These are phyloP conservation scores for Candida sanyaensis DNA, from an alignment of 1,139 yeast genomes.

Conservation along the genomic window DNA sequence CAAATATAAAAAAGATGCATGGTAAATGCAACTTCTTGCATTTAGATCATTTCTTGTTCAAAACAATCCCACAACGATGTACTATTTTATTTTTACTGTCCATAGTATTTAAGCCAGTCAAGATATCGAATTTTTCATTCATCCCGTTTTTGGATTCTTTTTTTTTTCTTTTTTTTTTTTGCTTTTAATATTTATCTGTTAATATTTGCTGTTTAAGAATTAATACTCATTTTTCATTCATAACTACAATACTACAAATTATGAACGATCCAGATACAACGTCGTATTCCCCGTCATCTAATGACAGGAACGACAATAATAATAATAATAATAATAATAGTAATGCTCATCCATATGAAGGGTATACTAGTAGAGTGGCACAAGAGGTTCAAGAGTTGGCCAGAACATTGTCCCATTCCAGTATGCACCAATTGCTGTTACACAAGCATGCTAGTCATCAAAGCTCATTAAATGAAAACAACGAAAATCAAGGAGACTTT, in stretches of 20 bases:
- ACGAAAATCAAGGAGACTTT: background rate
- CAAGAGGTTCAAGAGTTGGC: slow-evolving; percentile 7
- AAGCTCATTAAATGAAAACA: slow-evolving; percentile 45
- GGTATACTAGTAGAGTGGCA: slow-evolving; percentile 4
- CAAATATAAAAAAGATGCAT: no score
- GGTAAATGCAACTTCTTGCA: no score
- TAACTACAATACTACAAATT: background rate
- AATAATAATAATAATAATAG: background rate
- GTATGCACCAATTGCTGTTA: background rate
- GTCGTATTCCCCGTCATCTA: background rate
- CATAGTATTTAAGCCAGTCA: no score
- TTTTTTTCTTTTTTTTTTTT: no score
- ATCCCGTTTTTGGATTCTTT: no score
- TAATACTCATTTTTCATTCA: no score
- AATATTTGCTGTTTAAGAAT: no score
- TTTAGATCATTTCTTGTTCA: no score
- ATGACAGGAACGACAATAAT: slow-evolving; percentile 1
- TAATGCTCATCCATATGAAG: slow-evolving; percentile 4
- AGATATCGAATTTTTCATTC: no score
- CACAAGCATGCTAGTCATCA: slow-evolving; percentile 43
- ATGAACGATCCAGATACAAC: background rate
- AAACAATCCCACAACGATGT: no score
- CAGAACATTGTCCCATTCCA: slow-evolving; percentile 7
- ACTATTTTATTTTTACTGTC: no score
- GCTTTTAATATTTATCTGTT: background rate